These are phyloP conservation scores for Imleria badia DNA, from an alignment of 768 basidiomycete genomes.

Conservation along the genomic window DNA sequence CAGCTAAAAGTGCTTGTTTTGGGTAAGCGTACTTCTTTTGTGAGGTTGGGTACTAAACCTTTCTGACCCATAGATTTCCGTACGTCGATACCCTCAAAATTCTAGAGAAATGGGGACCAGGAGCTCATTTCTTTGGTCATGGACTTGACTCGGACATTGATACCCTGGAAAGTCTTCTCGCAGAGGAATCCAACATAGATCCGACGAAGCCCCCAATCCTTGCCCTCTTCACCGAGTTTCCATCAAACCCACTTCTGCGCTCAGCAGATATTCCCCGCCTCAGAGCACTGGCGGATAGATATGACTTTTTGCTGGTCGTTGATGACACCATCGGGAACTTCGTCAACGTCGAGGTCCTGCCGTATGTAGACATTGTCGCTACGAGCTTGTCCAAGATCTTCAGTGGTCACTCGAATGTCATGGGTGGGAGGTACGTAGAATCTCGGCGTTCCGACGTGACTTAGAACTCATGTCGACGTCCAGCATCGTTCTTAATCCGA, in stretches of 20 bases:
- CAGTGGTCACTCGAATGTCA: conserved; percentile 91
- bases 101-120: conserved; percentile 94
- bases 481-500: conserved; percentile 88
- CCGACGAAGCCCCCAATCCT: conserved; percentile 58
- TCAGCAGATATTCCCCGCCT: conserved; percentile 76
- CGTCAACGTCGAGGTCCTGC: conserved; percentile 86
- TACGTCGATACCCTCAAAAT: conserved; percentile 96
- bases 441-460: neutral
- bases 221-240: conserved; percentile 90
- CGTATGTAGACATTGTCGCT: conserved; percentile 84
- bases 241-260: conserved; percentile 92
- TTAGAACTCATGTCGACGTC: neutral
- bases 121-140: conserved; percentile 83
- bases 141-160: conserved; percentile 78
- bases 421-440: conserved; percentile 86
- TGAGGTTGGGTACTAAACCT: neutral
- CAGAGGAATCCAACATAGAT: conserved; percentile 38
- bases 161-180: conserved; percentile 63
- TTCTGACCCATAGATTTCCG: conserved; percentile 62
- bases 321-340: conserved; percentile 97
- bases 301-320: conserved; percentile 83
- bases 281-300: conserved; percentile 78
- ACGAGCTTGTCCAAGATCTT: conserved; percentile 95
- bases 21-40: conserved; percentile 55
- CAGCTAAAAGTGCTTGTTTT: conserved; percentile 87